Evolutionary conservation across 2,329 filamentous ascomycete species (phyloP).

Genomic region (Colletotrichum musae): DNA sequence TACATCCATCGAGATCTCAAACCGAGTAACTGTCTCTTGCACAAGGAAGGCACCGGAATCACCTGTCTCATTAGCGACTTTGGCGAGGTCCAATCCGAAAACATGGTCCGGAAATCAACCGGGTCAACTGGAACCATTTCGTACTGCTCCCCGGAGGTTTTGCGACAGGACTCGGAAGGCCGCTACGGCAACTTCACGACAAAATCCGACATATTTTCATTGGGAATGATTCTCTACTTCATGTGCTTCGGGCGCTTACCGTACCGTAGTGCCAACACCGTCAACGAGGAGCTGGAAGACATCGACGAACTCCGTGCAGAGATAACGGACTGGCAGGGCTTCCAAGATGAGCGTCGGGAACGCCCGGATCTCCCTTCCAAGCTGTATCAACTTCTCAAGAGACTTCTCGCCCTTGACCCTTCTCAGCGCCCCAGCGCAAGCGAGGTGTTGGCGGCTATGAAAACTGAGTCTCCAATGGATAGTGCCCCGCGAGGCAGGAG

Average conservation of each 20-base stretch:
- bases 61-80: slow-evolving; percentile 96
- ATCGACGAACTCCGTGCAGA: slow-evolving; percentile 87
- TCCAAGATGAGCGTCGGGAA: slow-evolving; percentile 81
- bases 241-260: slow-evolving; percentile 94
- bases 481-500: slow-evolving; percentile 52
- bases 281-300: slow-evolving; percentile 94
- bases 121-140: slow-evolving; percentile 97
- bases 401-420: slow-evolving; percentile 83
- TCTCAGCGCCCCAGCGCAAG: slow-evolving; percentile 84
- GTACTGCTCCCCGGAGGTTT: slow-evolving; percentile 95
- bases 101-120: slow-evolving; percentile 86
- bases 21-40: slow-evolving; percentile 93
- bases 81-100: slow-evolving; percentile 92
- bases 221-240: slow-evolving; percentile 99
- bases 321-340: slow-evolving; percentile 89
- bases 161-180: slow-evolving; percentile 78
- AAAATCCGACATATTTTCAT: slow-evolving; percentile 97
- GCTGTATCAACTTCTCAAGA: slow-evolving; percentile 87
- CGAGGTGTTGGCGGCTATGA: slow-evolving; percentile 86
- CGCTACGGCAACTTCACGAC: slow-evolving; percentile 93
- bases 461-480: slow-evolving; percentile 72
- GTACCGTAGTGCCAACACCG: slow-evolving; percentile 85
- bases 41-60: slow-evolving; percentile 79
- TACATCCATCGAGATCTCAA: slow-evolving; percentile 98
- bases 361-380: slow-evolving; percentile 88